Percentiles rank a stretch among this genome's conserved stretches.
These are phyloP conservation scores for Symbiodinium natans DNA, from an alignment of 73 alveolate species.

Conservation along the genomic window DNA sequence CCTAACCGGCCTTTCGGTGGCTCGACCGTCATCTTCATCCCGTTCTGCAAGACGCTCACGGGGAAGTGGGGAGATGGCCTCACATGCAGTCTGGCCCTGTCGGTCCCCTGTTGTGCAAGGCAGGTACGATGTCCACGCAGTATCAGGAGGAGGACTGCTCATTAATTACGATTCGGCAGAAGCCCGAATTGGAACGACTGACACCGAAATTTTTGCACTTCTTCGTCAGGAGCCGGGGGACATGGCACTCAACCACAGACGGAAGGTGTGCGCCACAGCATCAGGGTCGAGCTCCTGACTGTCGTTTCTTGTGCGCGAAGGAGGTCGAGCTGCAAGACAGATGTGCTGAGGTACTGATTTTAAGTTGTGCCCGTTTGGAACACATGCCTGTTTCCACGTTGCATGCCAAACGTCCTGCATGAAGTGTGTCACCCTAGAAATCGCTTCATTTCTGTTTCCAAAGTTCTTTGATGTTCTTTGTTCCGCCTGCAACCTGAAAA, in stretches of 20 bases:
- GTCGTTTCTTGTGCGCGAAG: no score
- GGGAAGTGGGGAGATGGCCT: slow-evolving; percentile 97
- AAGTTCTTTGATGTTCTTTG: no score
- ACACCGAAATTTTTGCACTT: no score
- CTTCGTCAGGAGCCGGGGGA: no score
- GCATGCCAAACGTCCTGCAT: slow-evolving; percentile 94
- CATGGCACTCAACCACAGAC: slow-evolving; percentile 97
- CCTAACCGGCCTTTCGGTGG: slow-evolving; percentile 96
- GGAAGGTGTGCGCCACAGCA: slow-evolving; percentile 96
- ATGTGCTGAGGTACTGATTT: neutral
- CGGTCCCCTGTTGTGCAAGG: slow-evolving; percentile 53
- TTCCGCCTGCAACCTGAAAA: no score
- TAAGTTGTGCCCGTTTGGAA: neutral
- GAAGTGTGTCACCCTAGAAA: no score
- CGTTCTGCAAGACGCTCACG: slow-evolving; percentile 97
- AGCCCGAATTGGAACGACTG: no score
- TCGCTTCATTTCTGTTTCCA: no score
- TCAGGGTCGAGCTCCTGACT: slow-evolving; percentile 96
- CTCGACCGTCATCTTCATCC: slow-evolving; percentile 98
- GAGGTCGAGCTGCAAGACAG: slow-evolving; percentile 95
- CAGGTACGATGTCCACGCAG: neutral
- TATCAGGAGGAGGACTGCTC: neutral
- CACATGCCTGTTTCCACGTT: slow-evolving; percentile 21
- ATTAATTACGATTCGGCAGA: no score
- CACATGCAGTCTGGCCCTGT: no score